Percentiles rank a stretch among this genome's conserved stretches.
Evolutionary conservation across 306 rosid genomes (phyloP).

Genomic region (Rosa lucieae): DNA sequence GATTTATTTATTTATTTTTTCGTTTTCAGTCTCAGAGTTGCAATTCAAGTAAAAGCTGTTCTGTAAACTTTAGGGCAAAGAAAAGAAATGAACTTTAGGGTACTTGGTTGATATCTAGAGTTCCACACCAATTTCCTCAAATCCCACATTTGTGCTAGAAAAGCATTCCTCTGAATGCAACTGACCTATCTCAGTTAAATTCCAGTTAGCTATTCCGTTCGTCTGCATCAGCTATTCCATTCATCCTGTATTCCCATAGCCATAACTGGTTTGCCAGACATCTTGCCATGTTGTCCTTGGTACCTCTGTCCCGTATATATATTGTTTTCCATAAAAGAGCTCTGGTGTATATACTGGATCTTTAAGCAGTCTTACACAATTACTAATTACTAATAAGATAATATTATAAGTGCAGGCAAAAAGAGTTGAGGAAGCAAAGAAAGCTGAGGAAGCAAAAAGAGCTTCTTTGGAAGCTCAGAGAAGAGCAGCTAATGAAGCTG

Average conservation of each 20-base stretch:
- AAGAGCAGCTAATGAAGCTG: slow-evolving; percentile 55
- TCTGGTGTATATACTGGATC: not conserved
- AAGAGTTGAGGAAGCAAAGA: slow-evolving; percentile 71
- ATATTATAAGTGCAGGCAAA: slow-evolving; percentile 54
- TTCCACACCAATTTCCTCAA: not conserved
- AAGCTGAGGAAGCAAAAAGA: slow-evolving; percentile 73
- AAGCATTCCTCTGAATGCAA: not conserved
- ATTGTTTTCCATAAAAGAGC: not conserved
- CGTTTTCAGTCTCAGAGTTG: not conserved
- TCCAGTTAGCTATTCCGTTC: too few relatives aligned
- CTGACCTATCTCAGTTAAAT: not conserved
- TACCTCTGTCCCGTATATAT: not conserved
- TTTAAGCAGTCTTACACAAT: not conserved
- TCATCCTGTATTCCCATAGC: not conserved
- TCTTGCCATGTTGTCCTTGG: not conserved
- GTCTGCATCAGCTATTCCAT: not conserved
- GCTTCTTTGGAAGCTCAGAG: slow-evolving; percentile 72
- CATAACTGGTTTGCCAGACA: not conserved
- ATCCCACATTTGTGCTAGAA: not conserved
- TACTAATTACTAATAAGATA: not conserved
- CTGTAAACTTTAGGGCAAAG: slow-evolving; percentile 4
- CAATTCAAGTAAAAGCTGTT: slow-evolving; percentile 15
- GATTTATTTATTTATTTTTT: not conserved
- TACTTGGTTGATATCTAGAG: not conserved
- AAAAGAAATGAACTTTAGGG: not conserved